These are phyloP conservation scores for Rhizophora apiculata DNA, from an alignment of 345 rosid species.

Conservation along the genomic window DNA sequence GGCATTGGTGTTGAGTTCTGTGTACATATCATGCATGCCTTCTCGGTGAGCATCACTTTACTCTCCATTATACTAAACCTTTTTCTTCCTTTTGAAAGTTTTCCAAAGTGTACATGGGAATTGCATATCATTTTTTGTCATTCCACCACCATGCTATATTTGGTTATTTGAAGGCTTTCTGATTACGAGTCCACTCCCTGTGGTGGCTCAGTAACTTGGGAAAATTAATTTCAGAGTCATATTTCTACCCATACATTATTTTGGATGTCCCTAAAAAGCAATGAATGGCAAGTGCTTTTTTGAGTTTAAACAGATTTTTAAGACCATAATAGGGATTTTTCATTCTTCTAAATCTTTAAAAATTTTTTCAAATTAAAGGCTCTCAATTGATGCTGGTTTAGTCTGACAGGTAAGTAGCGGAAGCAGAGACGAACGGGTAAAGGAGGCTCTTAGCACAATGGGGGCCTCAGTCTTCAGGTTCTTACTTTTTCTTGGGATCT, in stretches of 20 bases:
- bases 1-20: constrained; percentile 97
- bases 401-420: constrained; percentile 64
- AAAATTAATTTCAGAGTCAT: neutral
- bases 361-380: neutral
- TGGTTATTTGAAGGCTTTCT: neutral
- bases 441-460: constrained; percentile 84
- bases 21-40: constrained; percentile 89
- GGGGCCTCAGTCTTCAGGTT: constrained; percentile 99
- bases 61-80: neutral
- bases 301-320: neutral
- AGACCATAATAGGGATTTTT: neutral
- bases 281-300: too few relatives aligned
- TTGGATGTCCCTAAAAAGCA: too few relatives aligned
- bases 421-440: constrained; percentile 67
- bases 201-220: neutral
- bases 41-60: constrained; percentile 52
- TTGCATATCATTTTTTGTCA: neutral
- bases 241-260: neutral
- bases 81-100: neutral
- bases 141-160: neutral
- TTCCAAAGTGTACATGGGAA: neutral
- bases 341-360: neutral
- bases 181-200: too few relatives aligned
- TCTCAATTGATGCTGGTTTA: neutral
- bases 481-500: neutral